These are phyloP conservation scores for Phytophthora macrochlamydospora DNA, from an alignment of 352 stramenopile species.

Conservation along the genomic window DNA sequence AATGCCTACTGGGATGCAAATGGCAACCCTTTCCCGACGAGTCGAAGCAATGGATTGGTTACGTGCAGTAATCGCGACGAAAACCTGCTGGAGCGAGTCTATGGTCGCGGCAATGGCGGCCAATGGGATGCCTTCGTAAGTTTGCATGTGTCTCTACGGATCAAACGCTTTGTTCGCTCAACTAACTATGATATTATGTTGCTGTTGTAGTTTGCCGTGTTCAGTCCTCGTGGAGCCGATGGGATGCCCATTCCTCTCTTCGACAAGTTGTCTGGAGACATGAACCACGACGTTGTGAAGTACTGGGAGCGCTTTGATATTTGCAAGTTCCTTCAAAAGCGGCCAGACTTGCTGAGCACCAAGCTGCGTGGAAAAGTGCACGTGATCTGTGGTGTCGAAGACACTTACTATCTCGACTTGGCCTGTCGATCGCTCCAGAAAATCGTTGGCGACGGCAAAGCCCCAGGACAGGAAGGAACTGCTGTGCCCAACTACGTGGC, in stretches of 20 bases:
- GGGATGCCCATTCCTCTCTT: slow-evolving; percentile 68
- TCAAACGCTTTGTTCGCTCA: too few relatives aligned
- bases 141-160: slow-evolving; percentile 12
- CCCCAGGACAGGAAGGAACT: slow-evolving; percentile 16
- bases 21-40: slow-evolving; percentile 61
- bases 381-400: slow-evolving; percentile 72
- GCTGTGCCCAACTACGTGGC: slow-evolving; percentile 66
- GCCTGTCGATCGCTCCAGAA: slow-evolving; percentile 66
- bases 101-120: slow-evolving; percentile 66
- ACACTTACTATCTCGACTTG: slow-evolving; percentile 80
- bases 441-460: slow-evolving; percentile 43
- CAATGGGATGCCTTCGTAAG: slow-evolving; percentile 84
- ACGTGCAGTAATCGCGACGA: slow-evolving; percentile 73
- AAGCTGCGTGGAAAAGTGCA: slow-evolving; percentile 67
- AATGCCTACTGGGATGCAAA: slow-evolving; percentile 80
- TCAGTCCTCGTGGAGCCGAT: slow-evolving; percentile 55
- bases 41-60: slow-evolving; percentile 52
- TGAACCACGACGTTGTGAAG: slow-evolving; percentile 56
- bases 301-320: slow-evolving; percentile 76
- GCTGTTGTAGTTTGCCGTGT: slow-evolving; percentile 56
- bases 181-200: neutral
- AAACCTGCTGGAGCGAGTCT: slow-evolving; percentile 73
- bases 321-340: slow-evolving; percentile 52
- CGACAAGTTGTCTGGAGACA: slow-evolving; percentile 77
- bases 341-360: slow-evolving; percentile 41